Conservation (phyloP, 2,329 filamentous ascomycete genomes). For the Scytalidium lignicola region DNA sequence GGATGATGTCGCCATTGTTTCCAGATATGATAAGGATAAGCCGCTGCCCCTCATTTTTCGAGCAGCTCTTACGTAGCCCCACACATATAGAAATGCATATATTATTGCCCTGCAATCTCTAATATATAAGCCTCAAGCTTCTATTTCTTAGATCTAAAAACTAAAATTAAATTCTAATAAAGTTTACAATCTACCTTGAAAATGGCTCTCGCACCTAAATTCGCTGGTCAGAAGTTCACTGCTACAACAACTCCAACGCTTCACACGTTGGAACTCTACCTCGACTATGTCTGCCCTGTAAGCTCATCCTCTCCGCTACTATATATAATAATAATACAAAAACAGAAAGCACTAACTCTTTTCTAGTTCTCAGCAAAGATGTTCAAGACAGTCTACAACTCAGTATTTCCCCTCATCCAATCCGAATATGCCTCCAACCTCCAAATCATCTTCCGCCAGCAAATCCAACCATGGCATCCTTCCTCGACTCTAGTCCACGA, state of each 20-base stretch:
- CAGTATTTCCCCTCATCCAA: conserved; percentile 60
- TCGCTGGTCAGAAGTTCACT: conserved; percentile 63
- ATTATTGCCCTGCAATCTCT: too few species aligned
- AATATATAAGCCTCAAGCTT: too few species aligned
- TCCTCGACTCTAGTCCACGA: conserved; percentile 78
- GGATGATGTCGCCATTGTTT: background rate
- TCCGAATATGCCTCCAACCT: conserved; percentile 54
- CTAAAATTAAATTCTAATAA: background rate
- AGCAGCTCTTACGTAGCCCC: background rate
- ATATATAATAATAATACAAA: background rate
- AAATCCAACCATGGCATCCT: conserved; percentile 94
- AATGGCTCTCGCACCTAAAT: conserved; percentile 76
- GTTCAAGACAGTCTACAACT: conserved; percentile 69
- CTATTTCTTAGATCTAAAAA: background rate
- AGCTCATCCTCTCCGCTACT: conserved; percentile 4
- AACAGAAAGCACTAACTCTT: conserved; percentile 44
- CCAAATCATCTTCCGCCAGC: conserved; percentile 80
- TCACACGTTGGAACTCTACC: conserved; percentile 62
- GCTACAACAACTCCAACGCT: conserved; percentile 37
- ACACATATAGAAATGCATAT: background rate
- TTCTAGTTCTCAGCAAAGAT: conserved; percentile 55
- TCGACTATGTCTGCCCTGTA: conserved; percentile 85
- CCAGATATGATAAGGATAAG: background rate
- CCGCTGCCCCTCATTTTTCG: background rate
- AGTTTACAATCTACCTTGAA: conserved; percentile 1